phyloP scores from a whole-genome alignment of 1,284 basidiomycete genomes.

The Cystobasidium sp. region DNA sequence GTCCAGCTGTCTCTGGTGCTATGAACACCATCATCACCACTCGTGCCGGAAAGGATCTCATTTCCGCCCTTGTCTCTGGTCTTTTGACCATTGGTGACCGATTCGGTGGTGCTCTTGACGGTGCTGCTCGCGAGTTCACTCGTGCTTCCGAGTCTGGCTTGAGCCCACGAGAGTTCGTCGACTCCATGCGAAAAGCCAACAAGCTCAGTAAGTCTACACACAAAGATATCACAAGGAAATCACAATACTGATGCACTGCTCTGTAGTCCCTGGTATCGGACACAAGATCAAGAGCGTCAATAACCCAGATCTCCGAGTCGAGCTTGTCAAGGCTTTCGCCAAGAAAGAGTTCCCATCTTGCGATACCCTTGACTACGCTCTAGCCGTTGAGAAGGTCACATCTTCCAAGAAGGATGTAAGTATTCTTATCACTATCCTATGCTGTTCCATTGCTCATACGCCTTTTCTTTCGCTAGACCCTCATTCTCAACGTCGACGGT shows the following conservation, averaged over 20 bases:
- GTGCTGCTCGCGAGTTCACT: conserved; percentile 95
- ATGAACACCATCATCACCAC: conserved; percentile 99
- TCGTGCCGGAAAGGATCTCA: conserved; percentile 97
- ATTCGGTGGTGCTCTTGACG: conserved; percentile 99
- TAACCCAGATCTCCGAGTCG: conserved; percentile 95
- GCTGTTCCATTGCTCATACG: neutral
- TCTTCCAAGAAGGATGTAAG: conserved; percentile 93
- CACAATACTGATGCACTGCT: neutral
- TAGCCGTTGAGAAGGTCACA: conserved; percentile 96
- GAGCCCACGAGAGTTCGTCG: conserved; percentile 96
- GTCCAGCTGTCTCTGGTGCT: conserved; percentile 69
- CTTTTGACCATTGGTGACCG: conserved; percentile 96
- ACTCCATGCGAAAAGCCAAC: conserved; percentile 92
- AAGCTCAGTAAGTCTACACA: conserved; percentile 74
- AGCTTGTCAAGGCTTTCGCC: conserved; percentile 97
- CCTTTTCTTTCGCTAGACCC: conserved; percentile 53
- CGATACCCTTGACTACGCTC: conserved; percentile 89
- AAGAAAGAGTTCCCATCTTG: conserved; percentile 88
- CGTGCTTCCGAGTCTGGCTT: conserved; percentile 85
- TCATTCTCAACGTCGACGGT: conserved; percentile 95
- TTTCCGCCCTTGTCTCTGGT: conserved; percentile 94
- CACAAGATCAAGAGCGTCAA: conserved; percentile 95
- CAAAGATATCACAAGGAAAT: conserved; percentile 3
- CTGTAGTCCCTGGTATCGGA: conserved; percentile 88
- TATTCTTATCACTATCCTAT: conserved; percentile 50